Percentiles rank a stretch among this genome's conserved stretches.
phyloP scores from a whole-genome alignment of 2,329 filamentous ascomycete genomes.

The Berkeleyomyces rouxiae region DNA sequence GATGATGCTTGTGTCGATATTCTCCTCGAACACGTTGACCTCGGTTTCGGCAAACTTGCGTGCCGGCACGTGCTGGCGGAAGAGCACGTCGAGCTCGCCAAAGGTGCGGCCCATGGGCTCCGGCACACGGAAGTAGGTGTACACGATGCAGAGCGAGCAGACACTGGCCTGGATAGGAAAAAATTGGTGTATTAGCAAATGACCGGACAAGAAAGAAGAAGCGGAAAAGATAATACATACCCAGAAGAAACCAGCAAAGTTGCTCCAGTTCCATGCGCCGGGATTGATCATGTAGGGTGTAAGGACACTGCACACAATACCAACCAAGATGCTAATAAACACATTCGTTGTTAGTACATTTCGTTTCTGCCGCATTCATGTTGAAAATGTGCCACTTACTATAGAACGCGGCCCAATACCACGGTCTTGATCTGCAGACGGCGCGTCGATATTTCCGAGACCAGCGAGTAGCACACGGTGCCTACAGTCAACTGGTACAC shows the following conservation, averaged over 20 bases:
- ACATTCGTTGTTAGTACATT: constrained; percentile 1
- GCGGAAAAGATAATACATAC: constrained; percentile 20
- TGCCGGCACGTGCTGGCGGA: constrained; percentile 24
- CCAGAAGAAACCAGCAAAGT: constrained; percentile 82
- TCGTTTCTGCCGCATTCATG: background rate
- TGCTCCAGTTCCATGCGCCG: constrained; percentile 70
- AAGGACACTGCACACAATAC: constrained; percentile 64
- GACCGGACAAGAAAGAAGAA: background rate
- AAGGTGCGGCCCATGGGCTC: constrained; percentile 35
- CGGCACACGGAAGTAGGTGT: constrained; percentile 35
- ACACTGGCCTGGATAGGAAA: constrained; percentile 23
- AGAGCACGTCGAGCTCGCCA: constrained; percentile 28
- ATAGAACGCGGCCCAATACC: constrained; percentile 64
- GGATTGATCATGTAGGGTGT: constrained; percentile 93
- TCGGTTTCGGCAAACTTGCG: constrained; percentile 22
- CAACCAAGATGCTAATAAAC: constrained; percentile 49
- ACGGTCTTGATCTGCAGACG: constrained; percentile 84
- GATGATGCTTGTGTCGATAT: constrained; percentile 12
- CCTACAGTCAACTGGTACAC: constrained; percentile 78
- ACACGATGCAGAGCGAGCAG: constrained; percentile 28
- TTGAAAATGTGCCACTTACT: constrained; percentile 27
- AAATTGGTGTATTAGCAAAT: constrained; percentile 17
- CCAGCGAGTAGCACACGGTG: constrained; percentile 77
- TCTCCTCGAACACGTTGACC: constrained; percentile 14
- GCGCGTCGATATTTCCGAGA: constrained; percentile 67